These are phyloP conservation scores for Magnusiomyces paraingens DNA, from an alignment of 1,139 yeast species.

Conservation along the genomic window DNA sequence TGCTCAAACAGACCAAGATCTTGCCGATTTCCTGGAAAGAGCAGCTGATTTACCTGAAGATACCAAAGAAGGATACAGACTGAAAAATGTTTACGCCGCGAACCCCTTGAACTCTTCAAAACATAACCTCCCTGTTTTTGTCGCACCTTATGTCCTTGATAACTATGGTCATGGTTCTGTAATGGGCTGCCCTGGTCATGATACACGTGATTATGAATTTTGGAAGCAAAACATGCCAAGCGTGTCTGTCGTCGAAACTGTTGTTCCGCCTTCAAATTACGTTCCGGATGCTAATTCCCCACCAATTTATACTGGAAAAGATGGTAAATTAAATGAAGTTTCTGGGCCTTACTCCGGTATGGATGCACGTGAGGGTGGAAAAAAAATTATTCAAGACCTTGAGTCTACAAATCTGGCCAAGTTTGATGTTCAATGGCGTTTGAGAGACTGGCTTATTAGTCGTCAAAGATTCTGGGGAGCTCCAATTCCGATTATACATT, in stretches of 20 bases:
- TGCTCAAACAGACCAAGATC: constrained; percentile 35
- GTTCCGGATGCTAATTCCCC: constrained; percentile 13
- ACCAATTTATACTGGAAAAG: constrained; percentile 44
- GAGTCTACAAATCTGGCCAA: constrained; percentile 40
- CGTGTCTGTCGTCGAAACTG: constrained; percentile 41
- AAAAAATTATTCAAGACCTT: constrained; percentile 42
- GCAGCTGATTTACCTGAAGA: constrained; percentile 40
- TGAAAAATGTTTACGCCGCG: constrained; percentile 43
- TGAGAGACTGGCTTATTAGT: constrained; percentile 90
- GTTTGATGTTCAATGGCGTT: constrained; percentile 48
- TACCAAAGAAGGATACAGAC: constrained; percentile 58
- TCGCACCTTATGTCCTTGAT: constrained; percentile 83
- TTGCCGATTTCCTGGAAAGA: constrained; percentile 43
- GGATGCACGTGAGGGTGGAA: constrained; percentile 45
- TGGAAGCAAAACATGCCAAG: constrained; percentile 61
- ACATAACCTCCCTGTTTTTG: constrained; percentile 62
- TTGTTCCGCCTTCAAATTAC: constrained; percentile 33
- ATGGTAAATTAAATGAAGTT: constrained; percentile 48
- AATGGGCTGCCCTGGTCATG: constrained; percentile 98
- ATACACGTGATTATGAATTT: constrained; percentile 70
- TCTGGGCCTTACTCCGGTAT: constrained; percentile 51
- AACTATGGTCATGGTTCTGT: constrained; percentile 88
- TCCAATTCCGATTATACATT: constrained; percentile 90
- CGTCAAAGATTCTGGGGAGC: constrained; percentile 99
- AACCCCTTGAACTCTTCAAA: constrained; percentile 49